phyloP scores from a whole-genome alignment of 1,284 basidiomycete species.

The Vanrija sp. region DNA sequence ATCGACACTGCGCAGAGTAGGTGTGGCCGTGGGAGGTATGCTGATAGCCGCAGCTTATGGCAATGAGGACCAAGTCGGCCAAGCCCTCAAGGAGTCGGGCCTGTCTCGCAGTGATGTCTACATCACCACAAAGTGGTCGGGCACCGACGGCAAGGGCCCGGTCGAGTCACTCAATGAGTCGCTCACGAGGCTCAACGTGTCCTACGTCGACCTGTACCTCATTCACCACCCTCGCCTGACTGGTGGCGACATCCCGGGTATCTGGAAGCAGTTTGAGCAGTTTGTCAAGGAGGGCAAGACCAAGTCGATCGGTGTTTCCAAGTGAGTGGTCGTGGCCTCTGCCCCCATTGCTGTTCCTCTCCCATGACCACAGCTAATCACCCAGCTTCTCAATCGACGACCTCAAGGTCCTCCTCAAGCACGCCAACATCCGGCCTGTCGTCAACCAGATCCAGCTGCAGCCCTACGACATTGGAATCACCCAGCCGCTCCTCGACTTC shows the following conservation, averaged over 20 bases:
- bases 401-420: conserved; percentile 57
- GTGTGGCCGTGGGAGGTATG: neutral
- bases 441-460: conserved; percentile 63
- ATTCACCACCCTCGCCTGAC: conserved; percentile 56
- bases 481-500: conserved; percentile 60
- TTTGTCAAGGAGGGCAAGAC: conserved; percentile 58
- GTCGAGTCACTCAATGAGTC: conserved; percentile 58
- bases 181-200: conserved; percentile 61
- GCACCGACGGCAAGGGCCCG: conserved; percentile 55
- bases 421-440: conserved; percentile 60
- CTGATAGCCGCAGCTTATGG: conserved; percentile 22
- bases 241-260: conserved; percentile 55
- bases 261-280: conserved; percentile 62
- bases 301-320: conserved; percentile 72
- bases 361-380: neutral
- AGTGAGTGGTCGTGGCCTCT: conserved; percentile 40
- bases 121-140: conserved; percentile 61
- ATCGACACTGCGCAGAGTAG: conserved; percentile 45
- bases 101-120: conserved; percentile 52
- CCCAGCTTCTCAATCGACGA: conserved; percentile 55
- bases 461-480: conserved; percentile 51
- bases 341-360: too few species aligned
- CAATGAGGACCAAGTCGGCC: conserved; percentile 51
- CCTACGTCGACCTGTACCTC: conserved; percentile 65
- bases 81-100: conserved; percentile 49